Conservation (phyloP, 2,329 filamentous ascomycete species). For the Sphaerulina musiva region DNA sequence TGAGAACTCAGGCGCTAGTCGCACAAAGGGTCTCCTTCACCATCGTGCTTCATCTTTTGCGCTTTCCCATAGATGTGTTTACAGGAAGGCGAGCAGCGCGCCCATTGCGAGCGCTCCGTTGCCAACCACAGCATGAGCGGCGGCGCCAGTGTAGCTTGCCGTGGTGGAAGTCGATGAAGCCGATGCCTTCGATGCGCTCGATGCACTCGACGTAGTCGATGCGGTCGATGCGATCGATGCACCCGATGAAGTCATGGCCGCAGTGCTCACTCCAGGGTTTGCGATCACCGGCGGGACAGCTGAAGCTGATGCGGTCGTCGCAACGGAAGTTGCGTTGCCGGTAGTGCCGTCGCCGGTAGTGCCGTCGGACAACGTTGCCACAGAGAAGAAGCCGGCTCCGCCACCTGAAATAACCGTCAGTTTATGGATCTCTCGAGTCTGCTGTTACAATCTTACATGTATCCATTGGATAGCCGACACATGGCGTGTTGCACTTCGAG, state of each 20-base stretch:
- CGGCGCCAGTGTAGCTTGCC: background rate
- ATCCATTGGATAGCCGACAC: conserved; percentile 33
- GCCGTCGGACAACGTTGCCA: conserved; percentile 26
- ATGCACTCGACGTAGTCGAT: no score
- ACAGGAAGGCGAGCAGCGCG: background rate
- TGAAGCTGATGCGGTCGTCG: background rate
- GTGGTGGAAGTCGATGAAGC: background rate
- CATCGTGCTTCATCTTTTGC: background rate
- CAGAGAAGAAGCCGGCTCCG: conserved; percentile 47
- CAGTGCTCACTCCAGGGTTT: no score
- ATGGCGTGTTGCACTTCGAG: conserved; percentile 57
- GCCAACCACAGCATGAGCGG: background rate
- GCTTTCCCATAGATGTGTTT: background rate
- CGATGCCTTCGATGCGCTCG: background rate
- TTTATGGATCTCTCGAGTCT: background rate
- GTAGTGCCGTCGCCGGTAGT: background rate
- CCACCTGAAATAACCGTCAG: conserved; percentile 44
- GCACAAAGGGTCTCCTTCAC: no score
- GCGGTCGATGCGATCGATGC: no score
- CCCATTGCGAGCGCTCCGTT: background rate
- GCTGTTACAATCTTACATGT: background rate
- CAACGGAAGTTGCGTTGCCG: background rate
- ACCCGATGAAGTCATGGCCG: no score
- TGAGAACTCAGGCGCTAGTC: no score
- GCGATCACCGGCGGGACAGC: no score